Conservation (phyloP, 2,329 filamentous ascomycete genomes). For the Paecilomyces fulvus region DNA sequence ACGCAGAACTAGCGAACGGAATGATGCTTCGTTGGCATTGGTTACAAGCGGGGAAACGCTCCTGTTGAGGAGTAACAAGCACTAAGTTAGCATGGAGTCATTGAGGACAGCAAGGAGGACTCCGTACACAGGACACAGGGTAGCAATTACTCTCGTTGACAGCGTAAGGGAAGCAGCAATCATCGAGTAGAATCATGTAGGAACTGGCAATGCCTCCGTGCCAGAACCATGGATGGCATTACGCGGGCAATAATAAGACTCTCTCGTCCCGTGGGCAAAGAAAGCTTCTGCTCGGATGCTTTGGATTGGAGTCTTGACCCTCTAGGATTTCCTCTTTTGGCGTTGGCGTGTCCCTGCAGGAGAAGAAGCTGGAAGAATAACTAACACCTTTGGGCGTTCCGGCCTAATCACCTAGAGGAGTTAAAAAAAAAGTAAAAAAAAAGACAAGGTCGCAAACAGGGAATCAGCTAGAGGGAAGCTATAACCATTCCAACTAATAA, state of each 20-base stretch:
- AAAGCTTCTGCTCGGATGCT: not conserved
- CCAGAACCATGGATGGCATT: not conserved
- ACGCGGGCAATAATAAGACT: not conserved
- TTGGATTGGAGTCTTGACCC: not conserved
- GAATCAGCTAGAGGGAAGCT: not conserved
- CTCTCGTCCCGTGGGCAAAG: not conserved
- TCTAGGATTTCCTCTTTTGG: not conserved
- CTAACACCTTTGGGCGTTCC: too few relatives aligned
- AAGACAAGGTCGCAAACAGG: not conserved
- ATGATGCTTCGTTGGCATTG: not conserved
- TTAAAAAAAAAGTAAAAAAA: too few relatives aligned
- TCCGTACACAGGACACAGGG: not conserved
- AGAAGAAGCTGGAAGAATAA: not conserved
- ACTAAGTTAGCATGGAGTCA: too few relatives aligned
- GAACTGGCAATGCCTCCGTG: not conserved
- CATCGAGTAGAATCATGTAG: not conserved
- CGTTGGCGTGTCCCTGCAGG: not conserved
- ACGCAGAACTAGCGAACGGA: not conserved
- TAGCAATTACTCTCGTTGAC: not conserved
- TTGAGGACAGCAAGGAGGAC: not conserved
- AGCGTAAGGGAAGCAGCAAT: not conserved
- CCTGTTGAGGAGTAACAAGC: not conserved
- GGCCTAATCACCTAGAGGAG: not conserved
- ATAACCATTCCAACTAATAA: not conserved
- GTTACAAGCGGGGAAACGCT: not conserved